Percentiles rank a stretch among this genome's conserved stretches.
These are phyloP conservation scores for Casuarina glauca DNA, from an alignment of 306 rosid genomes.

Conservation along the genomic window DNA sequence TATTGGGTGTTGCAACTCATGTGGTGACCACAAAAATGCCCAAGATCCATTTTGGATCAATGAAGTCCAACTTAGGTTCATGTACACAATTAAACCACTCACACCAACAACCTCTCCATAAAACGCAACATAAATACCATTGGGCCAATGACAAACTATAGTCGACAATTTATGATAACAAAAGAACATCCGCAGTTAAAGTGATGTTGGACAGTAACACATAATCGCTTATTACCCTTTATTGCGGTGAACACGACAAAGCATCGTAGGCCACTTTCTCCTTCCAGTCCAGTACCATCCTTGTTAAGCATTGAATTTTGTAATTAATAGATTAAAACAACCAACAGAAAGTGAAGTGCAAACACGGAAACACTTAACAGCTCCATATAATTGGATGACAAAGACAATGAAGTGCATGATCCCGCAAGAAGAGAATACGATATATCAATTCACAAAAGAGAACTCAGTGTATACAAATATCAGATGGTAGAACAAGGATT, in stretches of 20 bases:
- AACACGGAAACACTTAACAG: not conserved
- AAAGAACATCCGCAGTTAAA: not conserved
- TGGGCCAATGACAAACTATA: no score
- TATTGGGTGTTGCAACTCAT: not conserved
- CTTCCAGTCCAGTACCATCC: not conserved
- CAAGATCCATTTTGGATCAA: not conserved
- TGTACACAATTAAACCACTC: no score
- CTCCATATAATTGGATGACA: not conserved
- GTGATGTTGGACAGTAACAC: not conserved
- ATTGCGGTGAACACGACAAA: not conserved
- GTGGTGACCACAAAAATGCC: not conserved
- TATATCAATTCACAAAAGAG: conserved; percentile 25
- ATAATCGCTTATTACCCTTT: not conserved
- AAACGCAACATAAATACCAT: no score
- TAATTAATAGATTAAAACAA: not conserved
- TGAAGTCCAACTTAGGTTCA: not conserved
- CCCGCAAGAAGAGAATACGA: conserved; percentile 17
- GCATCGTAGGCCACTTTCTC: not conserved
- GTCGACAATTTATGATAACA: not conserved
- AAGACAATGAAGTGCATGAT: conserved; percentile 4
- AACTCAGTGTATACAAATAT: conserved; percentile 34
- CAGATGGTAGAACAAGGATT: conserved; percentile 18
- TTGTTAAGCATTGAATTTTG: not conserved
- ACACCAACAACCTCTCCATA: no score
- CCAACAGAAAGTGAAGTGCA: not conserved